Base-by-base conservation (phyloP, 352 stramenopile genomes). In the Detonula confervacea region DNA sequence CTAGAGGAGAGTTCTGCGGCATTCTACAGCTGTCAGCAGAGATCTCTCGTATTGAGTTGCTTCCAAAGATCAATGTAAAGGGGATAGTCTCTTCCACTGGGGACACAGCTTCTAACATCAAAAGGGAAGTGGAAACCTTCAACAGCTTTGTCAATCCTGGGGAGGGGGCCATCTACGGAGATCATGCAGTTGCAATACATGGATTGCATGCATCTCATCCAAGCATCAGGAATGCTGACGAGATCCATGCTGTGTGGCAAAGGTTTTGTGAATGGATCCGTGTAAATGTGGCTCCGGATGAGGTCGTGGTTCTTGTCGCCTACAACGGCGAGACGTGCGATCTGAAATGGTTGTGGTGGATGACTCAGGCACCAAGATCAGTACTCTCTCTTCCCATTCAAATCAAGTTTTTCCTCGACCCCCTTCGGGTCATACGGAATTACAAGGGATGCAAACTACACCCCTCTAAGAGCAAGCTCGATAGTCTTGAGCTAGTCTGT, bases 321-420 rank as follows among this genome's bases (percentile, higher is more conserved):
- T 81, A 63, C 6, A 69, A 69, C 51, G 73, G 63, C 8, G 73
- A 69, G 39, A 64, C 39, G 8, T 81, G 64, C 46, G 64, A 81
- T 35, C 8, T 75, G 12, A 74, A 67, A 46, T 81, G 73, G 73
- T 20, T 81, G 20, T 81, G 64, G 54, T 65, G 65, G 29, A 5
- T 74, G 6, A 71, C 37, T 22, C 55, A 75, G 67, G 62, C 63
- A 33, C 73, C 62, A 39, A 35, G 16, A 4, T 33, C 54, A 24
- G 1, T 14, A 9, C 46, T 44, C 20, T 20, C 18, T 24, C 22
- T 75, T 20, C 73, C 73, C 11, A 1, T 0, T 9, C 24, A 71
- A 14, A 66, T 76, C 18, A 39, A 60, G 5, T 68, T 66, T 29
- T 77, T 77, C 22, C 39, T 82, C 1, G 65, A 82, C 63, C 65